phyloP scores from a whole-genome alignment of 495 filamentous ascomycete genomes.

The Thozetella sp. region DNA sequence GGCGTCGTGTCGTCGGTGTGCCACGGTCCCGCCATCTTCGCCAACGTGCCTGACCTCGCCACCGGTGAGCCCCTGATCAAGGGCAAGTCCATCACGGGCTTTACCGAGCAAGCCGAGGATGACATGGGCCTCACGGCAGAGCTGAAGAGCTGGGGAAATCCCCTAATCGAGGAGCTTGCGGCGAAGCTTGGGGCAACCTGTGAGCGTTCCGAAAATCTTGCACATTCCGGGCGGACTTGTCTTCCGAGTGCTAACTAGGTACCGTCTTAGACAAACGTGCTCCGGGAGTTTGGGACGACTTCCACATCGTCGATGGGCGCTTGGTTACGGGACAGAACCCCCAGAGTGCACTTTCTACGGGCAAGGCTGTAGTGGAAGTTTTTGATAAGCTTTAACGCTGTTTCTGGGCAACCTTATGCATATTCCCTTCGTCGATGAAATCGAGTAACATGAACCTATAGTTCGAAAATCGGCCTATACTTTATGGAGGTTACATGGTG shows the following conservation, averaged over 20 bases:
- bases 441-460: too few relatives aligned
- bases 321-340: conserved; percentile 34
- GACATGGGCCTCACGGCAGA: conserved; percentile 35
- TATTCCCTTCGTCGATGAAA: too few relatives aligned
- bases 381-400: conserved; percentile 35
- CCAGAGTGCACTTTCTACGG: conserved; percentile 33
- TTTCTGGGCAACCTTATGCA: too few relatives aligned
- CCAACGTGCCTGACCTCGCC: conserved; percentile 32
- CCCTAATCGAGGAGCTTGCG: conserved; percentile 35
- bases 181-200: conserved; percentile 17
- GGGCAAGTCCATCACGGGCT: conserved; percentile 43
- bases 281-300: conserved; percentile 46
- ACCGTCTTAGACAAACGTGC: conserved; percentile 32
- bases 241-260: too few relatives aligned
- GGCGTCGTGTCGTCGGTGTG: conserved; percentile 41
- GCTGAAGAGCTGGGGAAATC: conserved; percentile 31
- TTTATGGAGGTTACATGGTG: too few relatives aligned
- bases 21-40: conserved; percentile 46
- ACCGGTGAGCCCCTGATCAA: conserved; percentile 42
- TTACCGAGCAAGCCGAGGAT: conserved; percentile 42
- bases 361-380: conserved; percentile 41
- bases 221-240: not conserved
- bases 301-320: conserved; percentile 37
- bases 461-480: too few relatives aligned
- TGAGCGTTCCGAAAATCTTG: conserved; percentile 6